phyloP scores from a whole-genome alignment of 208 protist species.

The Lotmaria passim region DNA sequence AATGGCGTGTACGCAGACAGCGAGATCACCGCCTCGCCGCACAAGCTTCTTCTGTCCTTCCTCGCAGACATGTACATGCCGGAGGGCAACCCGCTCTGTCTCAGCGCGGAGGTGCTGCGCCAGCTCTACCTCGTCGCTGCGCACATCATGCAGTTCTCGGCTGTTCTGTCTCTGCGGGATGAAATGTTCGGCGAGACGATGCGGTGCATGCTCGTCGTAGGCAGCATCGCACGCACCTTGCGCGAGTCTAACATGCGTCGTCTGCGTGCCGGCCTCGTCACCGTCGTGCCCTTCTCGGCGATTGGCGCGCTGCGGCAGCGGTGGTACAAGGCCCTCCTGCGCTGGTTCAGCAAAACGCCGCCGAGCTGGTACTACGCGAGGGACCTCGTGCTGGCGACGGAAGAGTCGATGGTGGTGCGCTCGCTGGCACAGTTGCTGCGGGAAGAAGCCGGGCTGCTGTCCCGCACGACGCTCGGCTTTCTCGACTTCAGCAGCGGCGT shows the following conservation, averaged over 20 bases:
- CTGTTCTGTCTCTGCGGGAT: constrained; percentile 73
- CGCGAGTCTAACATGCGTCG: constrained; percentile 63
- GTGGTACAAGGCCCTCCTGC: constrained; percentile 76
- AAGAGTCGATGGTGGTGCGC: constrained; percentile 58
- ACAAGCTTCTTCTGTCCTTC: constrained; percentile 80
- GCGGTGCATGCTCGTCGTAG: constrained; percentile 65
- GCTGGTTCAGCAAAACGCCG: constrained; percentile 82
- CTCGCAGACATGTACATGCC: constrained; percentile 68
- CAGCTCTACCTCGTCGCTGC: constrained; percentile 60
- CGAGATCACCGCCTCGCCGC: constrained; percentile 60
- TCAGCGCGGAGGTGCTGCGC: constrained; percentile 57
- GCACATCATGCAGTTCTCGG: constrained; percentile 54
- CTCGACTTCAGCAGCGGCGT: constrained; percentile 59
- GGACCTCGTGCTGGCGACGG: constrained; percentile 46
- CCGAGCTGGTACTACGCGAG: constrained; percentile 82
- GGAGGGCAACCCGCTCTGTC: constrained; percentile 46
- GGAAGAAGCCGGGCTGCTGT: constrained; percentile 44
- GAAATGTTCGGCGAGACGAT: constrained; percentile 83
- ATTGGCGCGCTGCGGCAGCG: constrained; percentile 76
- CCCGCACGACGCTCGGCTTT: constrained; percentile 51
- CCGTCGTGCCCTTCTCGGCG: constrained; percentile 58
- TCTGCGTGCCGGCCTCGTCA: constrained; percentile 38
- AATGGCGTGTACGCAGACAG: constrained; percentile 30
- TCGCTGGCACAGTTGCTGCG: constrained; percentile 61
- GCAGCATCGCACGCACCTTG: constrained; percentile 58